Conservation (phyloP, 345 rosid species). For the Bretschneidera sinensis region DNA sequence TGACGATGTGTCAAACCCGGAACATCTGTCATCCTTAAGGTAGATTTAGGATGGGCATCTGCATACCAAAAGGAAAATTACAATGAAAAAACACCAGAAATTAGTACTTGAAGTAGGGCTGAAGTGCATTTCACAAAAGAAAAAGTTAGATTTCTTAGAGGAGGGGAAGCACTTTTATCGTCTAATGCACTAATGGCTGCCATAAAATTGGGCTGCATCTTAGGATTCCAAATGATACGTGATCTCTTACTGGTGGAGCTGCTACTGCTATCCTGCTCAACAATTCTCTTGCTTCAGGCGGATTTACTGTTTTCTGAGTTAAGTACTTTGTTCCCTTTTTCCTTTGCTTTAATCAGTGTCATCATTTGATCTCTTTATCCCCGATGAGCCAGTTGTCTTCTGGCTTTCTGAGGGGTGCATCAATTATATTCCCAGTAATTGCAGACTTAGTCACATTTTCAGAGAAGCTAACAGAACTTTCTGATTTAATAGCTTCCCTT, state of each 20-base stretch:
- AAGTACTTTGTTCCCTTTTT: background rate
- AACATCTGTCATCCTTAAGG: too few species aligned
- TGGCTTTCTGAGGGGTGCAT: background rate
- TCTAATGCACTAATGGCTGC: conserved; percentile 36
- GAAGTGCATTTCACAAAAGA: too few species aligned
- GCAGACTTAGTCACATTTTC: too few species aligned
- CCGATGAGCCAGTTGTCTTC: background rate
- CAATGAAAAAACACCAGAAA: too few species aligned
- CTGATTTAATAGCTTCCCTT: too few species aligned
- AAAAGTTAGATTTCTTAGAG: too few species aligned
- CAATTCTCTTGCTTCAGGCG: background rate
- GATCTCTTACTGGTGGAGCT: background rate
- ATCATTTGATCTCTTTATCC: background rate
- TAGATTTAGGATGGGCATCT: too few species aligned
- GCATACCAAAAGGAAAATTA: too few species aligned
- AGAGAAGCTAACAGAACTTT: too few species aligned
- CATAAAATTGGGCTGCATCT: conserved; percentile 40
- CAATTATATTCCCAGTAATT: too few species aligned
- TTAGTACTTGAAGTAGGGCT: too few species aligned
- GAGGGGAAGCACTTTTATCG: conserved; percentile 20
- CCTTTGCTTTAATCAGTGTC: background rate
- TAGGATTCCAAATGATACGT: conserved; percentile 27
- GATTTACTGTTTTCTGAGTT: background rate
- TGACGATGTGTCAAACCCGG: too few species aligned
- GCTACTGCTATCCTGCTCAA: background rate